Base-by-base conservation (phyloP, 1,284 basidiomycete species). In the Gymnopus androsaceus region DNA sequence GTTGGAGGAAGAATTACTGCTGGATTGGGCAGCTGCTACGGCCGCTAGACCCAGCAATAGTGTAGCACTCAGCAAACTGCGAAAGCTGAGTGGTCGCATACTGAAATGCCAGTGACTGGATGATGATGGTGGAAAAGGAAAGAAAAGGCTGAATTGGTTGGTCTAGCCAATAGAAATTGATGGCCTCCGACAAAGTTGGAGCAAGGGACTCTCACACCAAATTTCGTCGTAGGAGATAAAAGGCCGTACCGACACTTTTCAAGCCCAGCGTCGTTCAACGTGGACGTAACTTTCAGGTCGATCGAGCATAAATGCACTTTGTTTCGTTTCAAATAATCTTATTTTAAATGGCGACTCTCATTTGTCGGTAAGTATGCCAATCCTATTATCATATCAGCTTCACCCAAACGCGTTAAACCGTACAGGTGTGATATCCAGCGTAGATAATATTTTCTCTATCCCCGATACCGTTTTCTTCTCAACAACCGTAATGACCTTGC, bases 401-500 rank as follows among this genome's bases (percentile, higher is more conserved):
- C 37, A 55, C 21, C 37, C 30, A 44, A 58, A 55, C 12, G 45
- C 19, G 30, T 55, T 51, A 37, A 56, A 37, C 27, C 45, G 44
- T 40, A 51, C 30, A 37, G 56, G 46, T 30, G 25, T 42, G 37
- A 58, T 40, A 21, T 40, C 54, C n/a, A 59, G 46, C 31, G 72
- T 72, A 51, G 70, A 70, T 55, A 87, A 71, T 55, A 88, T 72
- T 40, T 71, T 68, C 50, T 59, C 40, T 72, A 87, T 75, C 15
- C 42, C 21, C 30, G 51, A 34, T 21, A 53, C 69, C 46, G 38
- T 51, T 50, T 63, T 63, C 55, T 72, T 72, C 50, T 79, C 75
- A 37, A 89, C 65, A 23, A 90, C 71, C 30, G 75, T 82, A 51
- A 91, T 72, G 53, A 88, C 86, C 66, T 81, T 83, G 17, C 87